phyloP scores from a whole-genome alignment of 2,329 filamentous ascomycete species.

The Orbilia ellipsospora region DNA sequence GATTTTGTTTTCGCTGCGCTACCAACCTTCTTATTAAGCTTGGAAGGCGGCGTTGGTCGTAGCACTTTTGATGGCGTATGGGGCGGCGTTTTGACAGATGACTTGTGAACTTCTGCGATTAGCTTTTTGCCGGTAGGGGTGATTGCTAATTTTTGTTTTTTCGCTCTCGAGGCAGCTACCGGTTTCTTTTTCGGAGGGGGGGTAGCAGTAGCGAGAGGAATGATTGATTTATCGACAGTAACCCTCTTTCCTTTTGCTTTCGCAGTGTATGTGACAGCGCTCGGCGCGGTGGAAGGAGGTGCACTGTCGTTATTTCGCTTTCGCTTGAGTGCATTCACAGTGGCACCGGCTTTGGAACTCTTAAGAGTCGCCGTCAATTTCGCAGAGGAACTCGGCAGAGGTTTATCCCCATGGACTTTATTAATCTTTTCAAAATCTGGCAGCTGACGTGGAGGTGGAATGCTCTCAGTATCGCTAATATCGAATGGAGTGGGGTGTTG shows the following conservation, averaged over 20 bases:
- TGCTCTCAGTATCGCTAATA: slow-evolving; percentile 23
- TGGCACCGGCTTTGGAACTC: slow-evolving; percentile 15
- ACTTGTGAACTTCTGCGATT: neutral
- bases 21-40: slow-evolving; percentile 12
- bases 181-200: neutral
- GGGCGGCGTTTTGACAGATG: neutral
- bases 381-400: slow-evolving; percentile 31
- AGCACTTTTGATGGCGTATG: slow-evolving; percentile 5
- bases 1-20: neutral
- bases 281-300: neutral
- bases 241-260: slow-evolving; percentile 7
- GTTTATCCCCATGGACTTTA: slow-evolving; percentile 45
- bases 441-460: slow-evolving; percentile 43
- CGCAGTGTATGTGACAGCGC: neutral
- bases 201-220: neutral
- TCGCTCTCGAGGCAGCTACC: neutral
- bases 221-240: too few relatives aligned
- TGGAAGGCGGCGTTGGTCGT: slow-evolving; percentile 13
- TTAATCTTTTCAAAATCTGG: slow-evolving; percentile 50
- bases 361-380: slow-evolving; percentile 39
- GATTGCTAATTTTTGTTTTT: slow-evolving; percentile 7
- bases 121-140: neutral
- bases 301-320: slow-evolving; percentile 1
- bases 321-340: slow-evolving; percentile 26
- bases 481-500: neutral